Evolutionary conservation across 2,329 filamentous ascomycete genomes (phyloP), one percentile per base, ranked within the genome.

Genomic region (Achaetomium macrosporum): DNA sequence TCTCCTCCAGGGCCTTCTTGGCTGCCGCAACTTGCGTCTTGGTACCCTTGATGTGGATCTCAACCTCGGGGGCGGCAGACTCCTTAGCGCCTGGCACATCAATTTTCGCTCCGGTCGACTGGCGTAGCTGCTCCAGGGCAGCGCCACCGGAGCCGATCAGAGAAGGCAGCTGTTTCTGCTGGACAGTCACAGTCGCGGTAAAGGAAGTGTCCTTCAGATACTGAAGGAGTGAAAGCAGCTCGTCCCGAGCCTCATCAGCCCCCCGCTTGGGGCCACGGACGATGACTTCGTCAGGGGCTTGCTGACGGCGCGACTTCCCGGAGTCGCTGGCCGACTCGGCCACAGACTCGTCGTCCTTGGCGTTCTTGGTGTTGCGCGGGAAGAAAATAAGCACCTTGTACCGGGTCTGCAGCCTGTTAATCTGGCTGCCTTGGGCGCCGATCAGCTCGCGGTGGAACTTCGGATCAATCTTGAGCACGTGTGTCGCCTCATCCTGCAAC

Each of bases 341-440:
- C 57, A 80, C 79, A 13, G 83, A 81, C 54, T 84, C 79, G 52
- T 95, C 90, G 55, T 93, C 88, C 55, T 80, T 77, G 48, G 69
- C 72, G 45, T 78, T 75, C 66, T 90, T 88, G 39, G 74, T 73
- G 7, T 77, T 76, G 50, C 78, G 78, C 11, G 93, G 93, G 76
- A 99, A 99, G 73, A 96, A 92, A 63, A 99, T 93, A 58, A 91
- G 84, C 40, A 99, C 93, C 66, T 87, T 86, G 76, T 99, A 96
- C 43, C 91, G 87, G 51, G 85, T 89, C 71, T 99, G 91, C 20
- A 99, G 81, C 60, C 88, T 86, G 73, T 93, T 93, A 65, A 99
- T 92, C 67, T 95, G 88, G 65, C 78, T 82, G 55, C 93, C 93
- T 64, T 88, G 85, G 17, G 88, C 81, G 45, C 93, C 93, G 63